Conservation (phyloP, 257 asterid genomes). For the Solanum ossicruentum region DNA sequence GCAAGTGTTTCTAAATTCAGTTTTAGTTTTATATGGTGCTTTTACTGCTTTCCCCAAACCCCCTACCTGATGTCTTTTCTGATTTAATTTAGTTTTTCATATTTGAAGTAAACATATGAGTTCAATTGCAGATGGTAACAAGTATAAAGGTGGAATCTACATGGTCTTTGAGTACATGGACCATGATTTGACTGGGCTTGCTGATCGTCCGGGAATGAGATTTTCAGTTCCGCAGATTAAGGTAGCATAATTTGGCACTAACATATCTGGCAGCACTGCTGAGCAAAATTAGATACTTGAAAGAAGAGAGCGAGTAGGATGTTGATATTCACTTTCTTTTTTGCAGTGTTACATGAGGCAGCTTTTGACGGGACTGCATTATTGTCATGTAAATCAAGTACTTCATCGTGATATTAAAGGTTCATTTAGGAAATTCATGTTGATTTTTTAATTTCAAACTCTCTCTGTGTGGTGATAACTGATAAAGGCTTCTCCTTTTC, state of each 20-base stretch:
- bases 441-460: neutral
- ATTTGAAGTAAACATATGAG: neutral
- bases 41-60: neutral
- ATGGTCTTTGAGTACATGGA: conserved; percentile 99
- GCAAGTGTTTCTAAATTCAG: conserved; percentile 13
- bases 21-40: neutral
- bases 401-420: conserved; percentile 99
- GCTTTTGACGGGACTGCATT: conserved; percentile 87
- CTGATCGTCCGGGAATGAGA: conserved; percentile 98
- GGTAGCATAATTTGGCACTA: conserved; percentile 29
- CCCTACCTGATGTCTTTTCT: neutral
- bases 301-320: neutral
- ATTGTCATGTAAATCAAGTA: conserved; percentile 90
- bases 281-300: neutral
- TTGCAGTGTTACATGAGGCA: conserved; percentile 94
- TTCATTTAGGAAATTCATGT: neutral
- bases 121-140: conserved; percentile 49
- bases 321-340: conserved; percentile 9
- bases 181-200: conserved; percentile 91
- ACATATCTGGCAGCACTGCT: neutral
- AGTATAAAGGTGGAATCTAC: conserved; percentile 81
- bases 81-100: neutral
- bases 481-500: neutral
- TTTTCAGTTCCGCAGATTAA: conserved; percentile 88
- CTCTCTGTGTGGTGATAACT: neutral